phyloP scores from a whole-genome alignment of 140 eudicot species.

The Ambrosia hybrid region DNA sequence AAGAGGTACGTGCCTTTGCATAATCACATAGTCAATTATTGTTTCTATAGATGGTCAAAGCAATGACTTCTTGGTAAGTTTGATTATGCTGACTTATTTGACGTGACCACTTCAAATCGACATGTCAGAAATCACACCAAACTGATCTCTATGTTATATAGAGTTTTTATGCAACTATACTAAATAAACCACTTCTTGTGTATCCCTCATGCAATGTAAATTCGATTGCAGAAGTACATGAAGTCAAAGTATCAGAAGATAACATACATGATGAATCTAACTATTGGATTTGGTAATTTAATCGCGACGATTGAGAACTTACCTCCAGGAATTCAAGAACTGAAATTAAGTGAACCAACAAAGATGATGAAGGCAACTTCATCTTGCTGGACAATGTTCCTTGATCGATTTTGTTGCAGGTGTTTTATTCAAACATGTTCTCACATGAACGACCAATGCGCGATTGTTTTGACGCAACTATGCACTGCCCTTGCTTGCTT shows the following conservation, averaged over 20 bases:
- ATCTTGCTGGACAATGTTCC: conserved; percentile 36
- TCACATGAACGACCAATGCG: conserved; percentile 60
- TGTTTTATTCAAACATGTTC: conserved; percentile 62
- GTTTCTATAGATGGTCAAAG: background rate
- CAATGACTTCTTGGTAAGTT: background rate
- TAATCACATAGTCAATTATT: background rate
- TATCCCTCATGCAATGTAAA: background rate
- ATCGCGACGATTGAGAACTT: conserved; percentile 58
- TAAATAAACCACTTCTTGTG: background rate
- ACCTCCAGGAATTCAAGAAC: conserved; percentile 53
- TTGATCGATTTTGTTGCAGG: conserved; percentile 69
- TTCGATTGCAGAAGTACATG: conserved; percentile 41
- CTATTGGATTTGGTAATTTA: conserved; percentile 70
- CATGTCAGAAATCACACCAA: background rate
- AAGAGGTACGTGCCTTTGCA: conserved; percentile 53
- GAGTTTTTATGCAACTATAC: background rate
- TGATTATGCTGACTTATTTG: background rate
- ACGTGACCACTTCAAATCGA: background rate
- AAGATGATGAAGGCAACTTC: conserved; percentile 57
- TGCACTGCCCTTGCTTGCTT: conserved; percentile 81
- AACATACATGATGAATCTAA: conserved; percentile 39
- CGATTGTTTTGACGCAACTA: conserved; percentile 53
- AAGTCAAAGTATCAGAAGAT: conserved; percentile 34
- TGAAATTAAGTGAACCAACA: conserved; percentile 50
- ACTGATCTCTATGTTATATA: background rate